Conservation (phyloP, 805 yeast genomes). For the Metschnikowia orientalis region DNA sequence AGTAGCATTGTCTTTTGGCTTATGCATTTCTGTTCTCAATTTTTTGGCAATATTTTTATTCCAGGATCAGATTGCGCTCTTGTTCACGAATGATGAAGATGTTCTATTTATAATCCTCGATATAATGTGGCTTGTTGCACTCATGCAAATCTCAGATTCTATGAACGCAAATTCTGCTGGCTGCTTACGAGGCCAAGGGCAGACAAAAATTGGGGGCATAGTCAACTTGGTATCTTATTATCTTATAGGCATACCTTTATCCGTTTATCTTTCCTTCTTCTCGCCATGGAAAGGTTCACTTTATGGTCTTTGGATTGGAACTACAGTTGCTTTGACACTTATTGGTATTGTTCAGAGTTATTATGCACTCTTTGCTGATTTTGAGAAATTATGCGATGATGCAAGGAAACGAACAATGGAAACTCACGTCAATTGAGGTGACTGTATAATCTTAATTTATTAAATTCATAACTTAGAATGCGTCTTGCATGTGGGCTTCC, state of each 20-base stretch:
- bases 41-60: conserved; percentile 29
- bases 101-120: conserved; percentile 49
- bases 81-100: conserved; percentile 57
- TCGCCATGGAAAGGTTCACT: conserved; percentile 44
- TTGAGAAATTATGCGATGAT: conserved; percentile 33
- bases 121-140: conserved; percentile 59
- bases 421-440: conserved; percentile 5
- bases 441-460: too few species aligned
- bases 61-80: conserved; percentile 30
- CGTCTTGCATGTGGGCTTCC: conserved; percentile 38
- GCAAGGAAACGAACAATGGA: conserved; percentile 34
- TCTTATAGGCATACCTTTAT: conserved; percentile 58
- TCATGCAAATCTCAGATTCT: conserved; percentile 68
- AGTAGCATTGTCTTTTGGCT: conserved; percentile 36
- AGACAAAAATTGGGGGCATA: conserved; percentile 59
- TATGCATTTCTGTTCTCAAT: conserved; percentile 31
- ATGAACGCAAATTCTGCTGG: conserved; percentile 72
- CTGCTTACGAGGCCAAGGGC: conserved; percentile 73
- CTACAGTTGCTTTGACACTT: conserved; percentile 28
- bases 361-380: conserved; percentile 45
- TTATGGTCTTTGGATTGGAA: conserved; percentile 58
- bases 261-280: conserved; percentile 50
- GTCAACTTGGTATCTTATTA: conserved; percentile 57
- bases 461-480: conserved; percentile 29
- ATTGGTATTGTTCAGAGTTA: conserved; percentile 19